Percentiles rank a stretch among this genome's conserved stretches.
Conservation (phyloP, 495 filamentous ascomycete species). For the Aspergillus conjunctus region DNA sequence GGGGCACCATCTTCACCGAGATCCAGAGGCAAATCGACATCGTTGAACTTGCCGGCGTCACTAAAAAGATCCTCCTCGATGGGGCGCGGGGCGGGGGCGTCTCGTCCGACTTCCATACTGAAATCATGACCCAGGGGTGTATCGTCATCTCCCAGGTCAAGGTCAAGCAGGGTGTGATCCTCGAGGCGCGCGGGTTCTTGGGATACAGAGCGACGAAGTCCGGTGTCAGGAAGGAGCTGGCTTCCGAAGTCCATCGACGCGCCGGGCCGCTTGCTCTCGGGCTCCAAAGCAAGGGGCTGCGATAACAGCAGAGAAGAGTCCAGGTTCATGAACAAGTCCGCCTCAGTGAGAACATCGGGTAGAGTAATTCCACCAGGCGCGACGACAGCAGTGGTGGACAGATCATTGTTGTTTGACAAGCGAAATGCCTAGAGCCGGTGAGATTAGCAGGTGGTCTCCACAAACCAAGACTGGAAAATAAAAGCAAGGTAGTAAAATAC, state of each 20-base stretch:
- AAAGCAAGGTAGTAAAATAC: slow-evolving; percentile 50
- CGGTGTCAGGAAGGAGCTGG: slow-evolving; percentile 69
- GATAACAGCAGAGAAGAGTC: slow-evolving; percentile 75
- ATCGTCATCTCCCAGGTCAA: slow-evolving; percentile 55
- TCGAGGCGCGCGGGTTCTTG: slow-evolving; percentile 53
- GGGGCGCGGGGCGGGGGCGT: slow-evolving; percentile 64
- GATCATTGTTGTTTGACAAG: slow-evolving; percentile 75
- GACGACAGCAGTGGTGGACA: slow-evolving; percentile 64
- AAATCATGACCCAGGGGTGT: slow-evolving; percentile 51
- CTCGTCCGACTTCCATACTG: slow-evolving; percentile 83
- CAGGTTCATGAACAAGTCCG: slow-evolving; percentile 77
- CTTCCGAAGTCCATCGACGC: slow-evolving; percentile 59
- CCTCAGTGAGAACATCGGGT: slow-evolving; percentile 85
- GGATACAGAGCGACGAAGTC: slow-evolving; percentile 50
- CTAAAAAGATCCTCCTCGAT: slow-evolving; percentile 75
- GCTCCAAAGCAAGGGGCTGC: slow-evolving; percentile 60
- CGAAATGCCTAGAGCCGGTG: slow-evolving; percentile 64
- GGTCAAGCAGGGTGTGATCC: slow-evolving; percentile 52
- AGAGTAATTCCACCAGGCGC: slow-evolving; percentile 72
- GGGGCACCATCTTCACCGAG: slow-evolving; percentile 56
- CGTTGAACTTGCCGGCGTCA: slow-evolving; percentile 58
- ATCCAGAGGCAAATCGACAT: slow-evolving; percentile 52
- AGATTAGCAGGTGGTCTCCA: slow-evolving; percentile 30
- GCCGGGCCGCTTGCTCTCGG: slow-evolving; percentile 59
- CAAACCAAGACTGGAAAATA: background rate